Evolutionary conservation across 2,329 filamentous ascomycete species (phyloP), one percentile per base, ranked within the genome.

Genomic region (Cladosporium sp.): DNA sequence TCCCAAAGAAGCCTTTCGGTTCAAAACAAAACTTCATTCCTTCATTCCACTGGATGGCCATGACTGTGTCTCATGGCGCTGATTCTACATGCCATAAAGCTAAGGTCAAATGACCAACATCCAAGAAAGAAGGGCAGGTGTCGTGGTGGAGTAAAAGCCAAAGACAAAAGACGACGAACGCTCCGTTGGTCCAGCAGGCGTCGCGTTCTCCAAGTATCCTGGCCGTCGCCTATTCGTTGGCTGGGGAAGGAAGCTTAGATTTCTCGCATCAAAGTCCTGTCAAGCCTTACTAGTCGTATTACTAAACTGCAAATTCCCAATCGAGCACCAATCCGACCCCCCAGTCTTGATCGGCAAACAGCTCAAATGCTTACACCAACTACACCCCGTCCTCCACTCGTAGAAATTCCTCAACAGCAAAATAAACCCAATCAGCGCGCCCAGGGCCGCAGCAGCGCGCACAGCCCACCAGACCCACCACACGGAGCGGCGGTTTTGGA

Each of bases 391-490:
- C 59, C 83, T 82, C 71, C 87, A 86, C 62, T 83, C 83, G 75
- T 97, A 97, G 71, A 99, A 99, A 76, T 97, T 94, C 70, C 91
- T 86, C 60, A 97, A 73, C 54, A 99, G 78, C 44, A 97, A 76
- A 60, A 96, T 89, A 71, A 97, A 97, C 1, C 88, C 87, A 39
- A 96, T 82, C 35, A 96, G 79, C 34, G 92, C 88, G n/a, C 86
- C 82, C 7, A 96, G 82, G 52, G 99, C 77, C 22, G 88, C 87
- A 0, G 82, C 90, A 1, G 83, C 89, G 17, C 94, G 84, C 25
- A 97, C 81, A 20, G 96, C 74, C 93, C 93, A 97, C 94, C 94
- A 99, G 5, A 78, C 88, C 94, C 94, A 99, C 94, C 94, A 99
- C 7, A 96, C 80, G 20, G 89, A 88, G 72, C 96, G 96, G 17